Conservation (phyloP, 345 rosid genomes). For the Pistacia integerrima region DNA sequence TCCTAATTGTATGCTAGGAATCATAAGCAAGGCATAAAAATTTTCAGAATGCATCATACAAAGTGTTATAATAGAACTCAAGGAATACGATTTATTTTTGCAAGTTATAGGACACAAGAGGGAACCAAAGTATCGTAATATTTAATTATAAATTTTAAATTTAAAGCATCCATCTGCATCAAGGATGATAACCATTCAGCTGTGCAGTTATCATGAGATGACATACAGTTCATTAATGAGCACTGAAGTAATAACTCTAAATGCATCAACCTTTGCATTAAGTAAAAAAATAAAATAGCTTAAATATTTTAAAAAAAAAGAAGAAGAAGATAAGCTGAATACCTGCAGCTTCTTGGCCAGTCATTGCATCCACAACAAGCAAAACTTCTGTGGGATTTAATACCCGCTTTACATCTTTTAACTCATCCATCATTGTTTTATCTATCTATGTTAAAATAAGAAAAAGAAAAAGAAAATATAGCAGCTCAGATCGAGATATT, state of each 20-base stretch:
- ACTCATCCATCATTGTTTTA: slow-evolving; percentile 96
- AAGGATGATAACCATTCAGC: background rate
- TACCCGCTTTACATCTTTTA: slow-evolving; percentile 86
- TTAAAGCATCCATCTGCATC: background rate
- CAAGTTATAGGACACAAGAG: background rate
- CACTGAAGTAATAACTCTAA: slow-evolving; percentile 1
- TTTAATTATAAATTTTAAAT: background rate
- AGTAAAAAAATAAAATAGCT: too few relatives aligned
- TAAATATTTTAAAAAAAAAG: background rate
- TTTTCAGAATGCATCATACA: background rate
- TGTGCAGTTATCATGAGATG: background rate
- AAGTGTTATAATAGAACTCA: background rate
- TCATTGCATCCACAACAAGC: slow-evolving; percentile 99
- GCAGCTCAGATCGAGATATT: background rate
- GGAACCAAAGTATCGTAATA: background rate
- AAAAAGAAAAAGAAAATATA: slow-evolving; percentile 12
- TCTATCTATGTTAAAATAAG: slow-evolving; percentile 60
- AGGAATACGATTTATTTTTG: background rate
- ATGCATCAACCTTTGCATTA: too few relatives aligned
- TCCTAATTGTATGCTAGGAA: background rate
- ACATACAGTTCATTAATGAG: background rate
- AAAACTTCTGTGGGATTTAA: slow-evolving; percentile 89
- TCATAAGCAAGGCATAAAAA: background rate
- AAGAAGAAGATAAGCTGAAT: slow-evolving; percentile 10
- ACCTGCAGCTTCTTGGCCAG: slow-evolving; percentile 99